phyloP scores from a whole-genome alignment of 768 basidiomycete species.

The Pleurotus tuber-regium region DNA sequence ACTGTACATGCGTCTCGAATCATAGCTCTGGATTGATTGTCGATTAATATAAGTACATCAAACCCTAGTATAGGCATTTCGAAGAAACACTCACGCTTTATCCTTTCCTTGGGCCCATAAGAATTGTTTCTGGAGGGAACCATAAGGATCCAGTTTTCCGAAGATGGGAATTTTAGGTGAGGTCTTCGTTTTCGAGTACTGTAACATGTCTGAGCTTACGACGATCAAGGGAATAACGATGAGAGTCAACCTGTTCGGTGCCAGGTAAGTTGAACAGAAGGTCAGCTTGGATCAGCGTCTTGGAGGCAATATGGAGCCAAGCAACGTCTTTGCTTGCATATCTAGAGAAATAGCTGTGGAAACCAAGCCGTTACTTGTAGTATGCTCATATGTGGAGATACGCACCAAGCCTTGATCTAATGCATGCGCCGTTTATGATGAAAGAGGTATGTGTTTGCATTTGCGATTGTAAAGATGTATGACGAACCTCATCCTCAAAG shows the following conservation, averaged over 20 bases:
- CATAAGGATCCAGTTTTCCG: constrained; percentile 30
- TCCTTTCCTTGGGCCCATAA: constrained; percentile 33
- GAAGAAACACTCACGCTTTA: constrained; percentile 35
- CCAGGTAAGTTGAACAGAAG: constrained; percentile 80
- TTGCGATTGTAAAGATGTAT: not conserved
- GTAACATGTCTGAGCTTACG: not conserved
- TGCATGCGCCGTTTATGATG: not conserved
- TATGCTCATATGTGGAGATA: not conserved
- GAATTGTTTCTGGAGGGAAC: constrained; percentile 31
- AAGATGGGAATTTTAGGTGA: constrained; percentile 22
- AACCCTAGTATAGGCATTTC: too few species aligned
- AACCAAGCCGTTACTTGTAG: too few species aligned
- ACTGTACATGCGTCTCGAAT: constrained; percentile 62
- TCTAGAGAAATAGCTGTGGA: constrained; percentile 69
- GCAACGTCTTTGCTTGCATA: constrained; percentile 80
- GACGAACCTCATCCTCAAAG: constrained; percentile 63
- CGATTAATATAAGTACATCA: too few species aligned
- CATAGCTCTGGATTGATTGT: constrained; percentile 44
- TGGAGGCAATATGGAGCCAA: constrained; percentile 71
- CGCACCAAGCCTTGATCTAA: constrained; percentile 53
- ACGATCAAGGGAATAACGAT: not conserved
- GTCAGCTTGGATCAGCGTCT: constrained; percentile 78
- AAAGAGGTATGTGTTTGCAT: not conserved
- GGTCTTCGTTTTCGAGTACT: constrained; percentile 40
- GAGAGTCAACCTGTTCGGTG: constrained; percentile 60